phyloP scores from a whole-genome alignment of 1,284 basidiomycete genomes.

The Cutaneotrichosporon sp. region DNA sequence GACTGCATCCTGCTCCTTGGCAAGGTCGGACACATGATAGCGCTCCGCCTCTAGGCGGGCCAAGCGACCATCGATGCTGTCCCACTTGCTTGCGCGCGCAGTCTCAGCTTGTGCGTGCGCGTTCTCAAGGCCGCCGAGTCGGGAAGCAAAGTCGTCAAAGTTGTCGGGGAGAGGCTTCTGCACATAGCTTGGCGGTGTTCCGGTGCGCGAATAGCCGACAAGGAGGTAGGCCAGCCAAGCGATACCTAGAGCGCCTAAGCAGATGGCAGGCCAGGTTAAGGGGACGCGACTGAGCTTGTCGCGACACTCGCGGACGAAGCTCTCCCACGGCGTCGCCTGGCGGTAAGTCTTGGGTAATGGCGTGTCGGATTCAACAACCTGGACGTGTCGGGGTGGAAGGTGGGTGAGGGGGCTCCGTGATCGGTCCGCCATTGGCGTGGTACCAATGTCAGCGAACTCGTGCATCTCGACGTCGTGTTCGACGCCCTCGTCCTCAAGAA shows the following conservation, averaged over 20 bases:
- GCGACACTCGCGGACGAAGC: not conserved
- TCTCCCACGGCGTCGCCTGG: not conserved
- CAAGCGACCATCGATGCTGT: not conserved
- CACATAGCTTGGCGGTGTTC: too few relatives aligned
- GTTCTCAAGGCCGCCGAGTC: not conserved
- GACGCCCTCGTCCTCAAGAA: not conserved
- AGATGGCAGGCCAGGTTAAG: too few relatives aligned
- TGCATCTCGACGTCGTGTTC: not conserved
- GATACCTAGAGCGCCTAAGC: not conserved
- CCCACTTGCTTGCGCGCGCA: not conserved
- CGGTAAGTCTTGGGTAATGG: not conserved
- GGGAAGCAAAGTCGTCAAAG: slow-evolving; percentile 7
- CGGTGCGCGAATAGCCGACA: not conserved
- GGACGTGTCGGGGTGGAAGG: not conserved
- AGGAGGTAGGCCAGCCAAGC: not conserved
- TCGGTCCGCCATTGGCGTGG: not conserved
- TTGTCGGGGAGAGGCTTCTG: not conserved
- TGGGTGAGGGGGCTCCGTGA: not conserved
- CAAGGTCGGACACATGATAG: not conserved
- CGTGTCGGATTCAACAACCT: not conserved
- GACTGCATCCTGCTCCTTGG: not conserved
- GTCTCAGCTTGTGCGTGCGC: slow-evolving; percentile 1
- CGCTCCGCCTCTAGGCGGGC: not conserved
- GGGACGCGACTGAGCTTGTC: too few relatives aligned
- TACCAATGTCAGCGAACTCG: not conserved